phyloP scores from a whole-genome alignment of 495 filamentous ascomycete genomes.

The Pyrenula aspistea region DNA sequence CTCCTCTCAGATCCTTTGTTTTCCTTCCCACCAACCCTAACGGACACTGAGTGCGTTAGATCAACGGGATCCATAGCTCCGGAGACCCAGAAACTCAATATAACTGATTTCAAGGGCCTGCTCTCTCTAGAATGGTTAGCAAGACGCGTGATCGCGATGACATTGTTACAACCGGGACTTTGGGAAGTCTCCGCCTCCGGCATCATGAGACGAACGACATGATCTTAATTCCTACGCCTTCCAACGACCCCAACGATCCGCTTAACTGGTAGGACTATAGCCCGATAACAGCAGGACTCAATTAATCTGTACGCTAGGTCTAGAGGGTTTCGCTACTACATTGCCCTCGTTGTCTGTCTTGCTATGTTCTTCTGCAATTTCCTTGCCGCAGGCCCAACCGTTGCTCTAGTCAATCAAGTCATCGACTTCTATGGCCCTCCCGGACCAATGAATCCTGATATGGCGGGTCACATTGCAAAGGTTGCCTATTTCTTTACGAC shows the following conservation, averaged over 20 bases:
- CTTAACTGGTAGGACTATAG: slow-evolving; percentile 17
- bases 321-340: slow-evolving; percentile 32
- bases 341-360: slow-evolving; percentile 31
- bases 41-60: too few species aligned
- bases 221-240: slow-evolving; percentile 16
- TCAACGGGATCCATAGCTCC: too few species aligned
- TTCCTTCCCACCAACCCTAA: too few species aligned
- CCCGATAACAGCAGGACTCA: slow-evolving; percentile 17
- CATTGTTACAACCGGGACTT: slow-evolving; percentile 13
- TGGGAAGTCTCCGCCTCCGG: slow-evolving; percentile 36
- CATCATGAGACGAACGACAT: slow-evolving; percentile 31
- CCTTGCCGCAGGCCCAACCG: slow-evolving; percentile 37
- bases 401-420: slow-evolving; percentile 36
- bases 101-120: neutral
- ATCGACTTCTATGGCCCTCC: slow-evolving; percentile 28
- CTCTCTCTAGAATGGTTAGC: slow-evolving; percentile 2
- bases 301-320: slow-evolving; percentile 18
- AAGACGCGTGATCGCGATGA: slow-evolving; percentile 5
- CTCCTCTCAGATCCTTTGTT: too few species aligned
- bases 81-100: too few species aligned
- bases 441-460: slow-evolving; percentile 9
- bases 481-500: slow-evolving; percentile 40
- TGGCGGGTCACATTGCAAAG: slow-evolving; percentile 25
- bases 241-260: slow-evolving; percentile 18
- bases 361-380: slow-evolving; percentile 46